A percentile compares a stretch with the other conserved stretches of the same genome.
These are phyloP conservation scores for Hansenula anomala DNA, from an alignment of 1,139 yeast species.

Conservation along the genomic window DNA sequence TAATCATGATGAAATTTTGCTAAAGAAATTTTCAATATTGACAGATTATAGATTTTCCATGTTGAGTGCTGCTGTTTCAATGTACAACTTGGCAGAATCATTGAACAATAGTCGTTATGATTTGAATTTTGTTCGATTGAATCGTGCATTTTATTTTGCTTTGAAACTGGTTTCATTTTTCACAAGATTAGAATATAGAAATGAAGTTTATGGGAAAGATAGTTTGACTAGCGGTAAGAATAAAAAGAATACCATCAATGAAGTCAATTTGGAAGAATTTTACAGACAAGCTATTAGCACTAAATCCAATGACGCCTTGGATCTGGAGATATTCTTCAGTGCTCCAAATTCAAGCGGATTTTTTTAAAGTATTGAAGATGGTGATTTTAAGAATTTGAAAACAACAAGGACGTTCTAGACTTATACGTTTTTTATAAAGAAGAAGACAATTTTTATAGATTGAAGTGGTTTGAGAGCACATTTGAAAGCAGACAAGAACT, in stretches of 20 bases:
- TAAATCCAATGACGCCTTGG: too few species aligned
- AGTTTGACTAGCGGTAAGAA: not conserved
- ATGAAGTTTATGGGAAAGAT: not conserved
- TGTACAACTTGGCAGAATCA: not conserved
- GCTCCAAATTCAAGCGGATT: too few species aligned
- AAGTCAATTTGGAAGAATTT: too few species aligned
- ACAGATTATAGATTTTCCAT: not conserved
- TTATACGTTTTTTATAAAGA: too few species aligned
- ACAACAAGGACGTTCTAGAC: too few species aligned
- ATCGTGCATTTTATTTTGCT: conserved; percentile 1
- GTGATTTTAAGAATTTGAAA: too few species aligned
- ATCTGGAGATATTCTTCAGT: not conserved
- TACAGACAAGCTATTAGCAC: too few species aligned
- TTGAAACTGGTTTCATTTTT: not conserved
- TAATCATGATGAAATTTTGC: not conserved
- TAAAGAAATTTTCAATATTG: not conserved
- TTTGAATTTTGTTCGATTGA: not conserved
- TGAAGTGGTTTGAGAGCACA: too few species aligned
- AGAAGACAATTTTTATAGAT: too few species aligned
- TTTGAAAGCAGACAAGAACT: too few species aligned
- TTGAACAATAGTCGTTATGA: not conserved
- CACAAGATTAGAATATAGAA: not conserved
- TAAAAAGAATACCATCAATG: too few species aligned
- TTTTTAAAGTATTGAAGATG: not conserved
- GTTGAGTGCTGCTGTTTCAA: not conserved